Evolutionary conservation across 352 stramenopile genomes (phyloP), one percentile per base, ranked within the genome.

Genomic region (Lagenidium giganteum): DNA sequence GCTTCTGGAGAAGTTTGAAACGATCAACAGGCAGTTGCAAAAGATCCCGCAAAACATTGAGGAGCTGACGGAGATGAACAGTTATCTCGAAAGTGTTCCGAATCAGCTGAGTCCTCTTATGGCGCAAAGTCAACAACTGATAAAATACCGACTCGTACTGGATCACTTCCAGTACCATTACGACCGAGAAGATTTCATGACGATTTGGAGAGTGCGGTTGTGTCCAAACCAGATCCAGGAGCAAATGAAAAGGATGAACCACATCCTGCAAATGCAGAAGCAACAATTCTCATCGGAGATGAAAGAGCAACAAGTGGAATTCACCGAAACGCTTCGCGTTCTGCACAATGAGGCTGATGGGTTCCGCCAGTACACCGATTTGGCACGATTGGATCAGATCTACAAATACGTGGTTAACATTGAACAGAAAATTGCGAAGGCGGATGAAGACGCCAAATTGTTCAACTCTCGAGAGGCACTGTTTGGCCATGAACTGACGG

Each of bases 401-500:
- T 75, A 82, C 63, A 85, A 89, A 51, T 80, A 85, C 52, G 73
- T 86, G 24, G 44, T 82, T 16, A 75, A 67, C 26, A 85, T 90
- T 20, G 78, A 90, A 40, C 76, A 88, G 33, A 76, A 89, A 44
- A 81, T 97, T 12, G 41, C 60, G 5, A 80, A 91, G 34, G 70
- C 70, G 4, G 85, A 95, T 30, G 85, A 96, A n/a, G 82, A 96
- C 29, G 67, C 88, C 8, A 61, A 69, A 23, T 49, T 92, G 5
- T 97, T 96, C 50, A 97, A 97, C 45, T 90, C 77, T 3, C 83
- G 90, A n/a, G 90, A 97, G 53, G 58, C 54, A 9, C 51, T 96
- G 5, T 96, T 96, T 17, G 73, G 64, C 13, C 64, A 79, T 12
- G 70, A 89, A 17, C 43, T 87, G 9, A 93, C 88, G 4, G 82